Conservation (phyloP, 2,329 filamentous ascomycete genomes). For the Colletotrichum tofieldiae region DNA sequence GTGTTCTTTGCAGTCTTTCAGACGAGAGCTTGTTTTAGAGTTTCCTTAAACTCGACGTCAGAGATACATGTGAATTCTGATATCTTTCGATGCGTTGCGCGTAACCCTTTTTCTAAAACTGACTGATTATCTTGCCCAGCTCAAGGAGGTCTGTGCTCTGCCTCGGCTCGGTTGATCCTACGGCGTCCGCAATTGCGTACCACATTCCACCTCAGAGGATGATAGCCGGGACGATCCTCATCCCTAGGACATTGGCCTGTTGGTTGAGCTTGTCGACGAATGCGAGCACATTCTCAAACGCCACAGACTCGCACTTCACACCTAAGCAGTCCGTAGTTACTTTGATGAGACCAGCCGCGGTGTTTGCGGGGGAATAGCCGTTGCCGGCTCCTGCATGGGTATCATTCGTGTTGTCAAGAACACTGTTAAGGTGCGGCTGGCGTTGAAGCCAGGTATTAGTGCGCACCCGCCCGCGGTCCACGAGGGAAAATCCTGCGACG, state of each 20-base stretch:
- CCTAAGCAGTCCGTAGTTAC: slow-evolving; percentile 57
- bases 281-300: slow-evolving; percentile 62
- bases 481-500: slow-evolving; percentile 59
- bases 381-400: slow-evolving; percentile 58
- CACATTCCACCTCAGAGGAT: slow-evolving; percentile 64
- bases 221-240: slow-evolving; percentile 59
- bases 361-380: slow-evolving; percentile 54
- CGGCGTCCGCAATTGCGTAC: slow-evolving; percentile 59
- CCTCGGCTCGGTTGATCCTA: slow-evolving; percentile 51
- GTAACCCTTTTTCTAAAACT: slow-evolving; percentile 53
- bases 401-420: slow-evolving; percentile 63
- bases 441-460: slow-evolving; percentile 59
- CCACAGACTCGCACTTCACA: slow-evolving; percentile 59
- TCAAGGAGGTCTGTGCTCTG: slow-evolving; percentile 56
- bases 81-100: slow-evolving; percentile 60
- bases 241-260: slow-evolving; percentile 57
- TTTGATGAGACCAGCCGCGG: slow-evolving; percentile 57
- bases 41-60: slow-evolving; percentile 56
- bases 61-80: slow-evolving; percentile 57
- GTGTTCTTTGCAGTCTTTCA: slow-evolving; percentile 55
- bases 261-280: slow-evolving; percentile 60
- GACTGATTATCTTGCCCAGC: slow-evolving; percentile 60
- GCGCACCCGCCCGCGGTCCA: slow-evolving; percentile 45
- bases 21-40: slow-evolving; percentile 46
- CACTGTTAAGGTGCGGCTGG: slow-evolving; percentile 59